These are phyloP conservation scores for Sphaerulina musiva DNA, from an alignment of 2,329 filamentous ascomycete genomes.

Conservation along the genomic window DNA sequence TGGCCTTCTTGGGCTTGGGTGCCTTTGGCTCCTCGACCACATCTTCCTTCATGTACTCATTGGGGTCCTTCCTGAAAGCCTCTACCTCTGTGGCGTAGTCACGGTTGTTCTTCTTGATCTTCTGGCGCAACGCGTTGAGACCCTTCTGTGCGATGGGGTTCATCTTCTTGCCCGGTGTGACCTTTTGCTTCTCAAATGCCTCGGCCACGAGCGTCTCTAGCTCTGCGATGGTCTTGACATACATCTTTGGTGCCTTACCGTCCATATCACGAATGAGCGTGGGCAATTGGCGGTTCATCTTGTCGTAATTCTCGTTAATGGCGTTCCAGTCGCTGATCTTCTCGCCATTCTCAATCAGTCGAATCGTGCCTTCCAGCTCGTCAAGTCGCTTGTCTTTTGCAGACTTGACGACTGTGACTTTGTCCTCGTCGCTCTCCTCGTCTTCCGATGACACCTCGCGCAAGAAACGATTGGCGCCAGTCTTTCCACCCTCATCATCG, in stretches of 20 bases:
- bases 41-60: slow-evolving; percentile 78
- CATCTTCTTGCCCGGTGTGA: slow-evolving; percentile 87
- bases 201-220: slow-evolving; percentile 93
- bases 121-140: slow-evolving; percentile 94
- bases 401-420: slow-evolving; percentile 82
- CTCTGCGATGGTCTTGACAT: slow-evolving; percentile 88
- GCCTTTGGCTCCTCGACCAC: slow-evolving; percentile 60
- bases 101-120: slow-evolving; percentile 98
- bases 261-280: slow-evolving; percentile 50
- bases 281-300: slow-evolving; percentile 53
- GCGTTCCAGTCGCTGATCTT: slow-evolving; percentile 98
- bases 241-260: slow-evolving; percentile 77
- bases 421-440: slow-evolving; percentile 77
- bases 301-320: slow-evolving; percentile 55
- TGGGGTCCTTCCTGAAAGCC: slow-evolving; percentile 76
- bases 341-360: slow-evolving; percentile 88
- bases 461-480: slow-evolving; percentile 78
- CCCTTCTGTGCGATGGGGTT: slow-evolving; percentile 91
- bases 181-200: slow-evolving; percentile 90
- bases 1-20: slow-evolving; percentile 47
- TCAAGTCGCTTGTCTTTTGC: slow-evolving; percentile 96
- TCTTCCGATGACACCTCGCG: slow-evolving; percentile 53
- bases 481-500: slow-evolving; percentile 54
- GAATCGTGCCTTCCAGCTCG: slow-evolving; percentile 83
- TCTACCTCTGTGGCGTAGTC: slow-evolving; percentile 85